A percentile compares a stretch with the other conserved stretches of the same genome.
These are phyloP conservation scores for Henckelia pumila DNA, from an alignment of 257 asterid species.

Conservation along the genomic window DNA sequence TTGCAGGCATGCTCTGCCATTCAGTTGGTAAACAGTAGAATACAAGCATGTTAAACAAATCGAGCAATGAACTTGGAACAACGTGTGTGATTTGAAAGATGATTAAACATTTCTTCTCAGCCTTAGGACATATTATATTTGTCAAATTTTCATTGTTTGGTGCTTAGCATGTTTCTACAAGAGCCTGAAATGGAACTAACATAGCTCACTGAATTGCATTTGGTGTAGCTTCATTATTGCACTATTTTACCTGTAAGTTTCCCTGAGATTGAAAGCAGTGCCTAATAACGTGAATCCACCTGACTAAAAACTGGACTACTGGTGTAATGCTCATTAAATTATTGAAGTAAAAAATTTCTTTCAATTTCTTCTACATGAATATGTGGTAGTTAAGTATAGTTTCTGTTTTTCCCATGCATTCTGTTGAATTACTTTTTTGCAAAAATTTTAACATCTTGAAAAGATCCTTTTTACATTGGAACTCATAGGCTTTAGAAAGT, in stretches of 20 bases:
- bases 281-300: not conserved
- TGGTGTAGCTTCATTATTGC: not conserved
- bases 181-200: not conserved
- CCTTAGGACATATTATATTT: too few relatives aligned
- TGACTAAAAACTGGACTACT: not conserved
- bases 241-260: not conserved
- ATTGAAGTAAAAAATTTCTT: too few relatives aligned
- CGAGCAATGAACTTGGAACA: not conserved
- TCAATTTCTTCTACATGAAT: not conserved
- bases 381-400: not conserved
- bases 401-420: not conserved
- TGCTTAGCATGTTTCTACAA: not conserved
- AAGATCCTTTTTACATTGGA: not conserved
- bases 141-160: not conserved
- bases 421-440: not conserved
- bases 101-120: not conserved
- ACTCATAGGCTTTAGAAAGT: constrained; percentile 7
- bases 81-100: not conserved
- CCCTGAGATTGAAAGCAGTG: not conserved
- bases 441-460: too few relatives aligned
- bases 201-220: not conserved
- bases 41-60: not conserved
- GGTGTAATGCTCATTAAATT: not conserved
- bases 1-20: not conserved
- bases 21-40: not conserved